These are phyloP conservation scores for Discostella stelligeroides DNA, from an alignment of 108 stramenopile genomes.

Conservation along the genomic window DNA sequence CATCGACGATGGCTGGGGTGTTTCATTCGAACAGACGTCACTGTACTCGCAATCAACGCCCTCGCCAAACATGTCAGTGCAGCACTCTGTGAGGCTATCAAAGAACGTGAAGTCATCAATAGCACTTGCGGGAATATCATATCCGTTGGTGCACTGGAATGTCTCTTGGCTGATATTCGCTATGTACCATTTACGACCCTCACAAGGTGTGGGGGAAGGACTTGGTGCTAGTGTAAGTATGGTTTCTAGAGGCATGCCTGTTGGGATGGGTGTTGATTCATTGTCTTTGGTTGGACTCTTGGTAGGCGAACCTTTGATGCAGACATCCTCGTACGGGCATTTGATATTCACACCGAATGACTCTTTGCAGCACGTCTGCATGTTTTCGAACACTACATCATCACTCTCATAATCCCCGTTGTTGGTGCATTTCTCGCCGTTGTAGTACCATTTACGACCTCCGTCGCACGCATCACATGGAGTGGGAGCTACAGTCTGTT, in stretches of 20 bases:
- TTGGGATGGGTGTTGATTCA: too few relatives aligned
- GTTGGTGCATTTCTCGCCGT: not conserved
- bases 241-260: not conserved
- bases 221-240: not conserved
- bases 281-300: too few relatives aligned
- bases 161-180: not conserved
- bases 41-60: not conserved
- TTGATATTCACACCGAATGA: not conserved
- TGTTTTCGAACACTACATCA: not conserved
- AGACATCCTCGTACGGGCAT: not conserved
- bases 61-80: not conserved
- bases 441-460: constrained; percentile 11
- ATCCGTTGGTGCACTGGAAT: constrained; percentile 15
- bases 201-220: constrained; percentile 12
- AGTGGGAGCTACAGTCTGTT: constrained; percentile 4
- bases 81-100: constrained; percentile 3
- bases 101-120: not conserved
- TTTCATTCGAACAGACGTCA: constrained; percentile 2
- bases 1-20: constrained; percentile 1
- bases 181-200: constrained; percentile 27
- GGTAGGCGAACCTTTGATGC: not conserved
- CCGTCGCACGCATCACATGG: not conserved
- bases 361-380: not conserved
- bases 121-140: constrained; percentile 1
- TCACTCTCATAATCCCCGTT: not conserved